phyloP scores from a whole-genome alignment of 2,329 filamentous ascomycete genomes.

The Penicillium sp. region DNA sequence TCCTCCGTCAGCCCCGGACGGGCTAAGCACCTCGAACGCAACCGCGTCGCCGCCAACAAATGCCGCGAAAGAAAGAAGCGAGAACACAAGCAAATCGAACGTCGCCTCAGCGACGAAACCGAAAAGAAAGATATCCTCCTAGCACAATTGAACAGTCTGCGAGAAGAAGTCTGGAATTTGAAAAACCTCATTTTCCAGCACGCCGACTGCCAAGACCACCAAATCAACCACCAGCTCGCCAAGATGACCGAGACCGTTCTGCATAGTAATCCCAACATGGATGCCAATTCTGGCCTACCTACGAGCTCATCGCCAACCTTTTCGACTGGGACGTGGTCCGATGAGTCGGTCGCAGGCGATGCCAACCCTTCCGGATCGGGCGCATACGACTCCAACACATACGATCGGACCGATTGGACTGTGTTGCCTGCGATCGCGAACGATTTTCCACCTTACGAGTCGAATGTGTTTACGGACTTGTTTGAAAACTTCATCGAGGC shows the following conservation, averaged over 20 bases:
- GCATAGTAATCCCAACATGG: neutral
- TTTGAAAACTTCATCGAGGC: constrained; percentile 9
- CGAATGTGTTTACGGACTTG: neutral
- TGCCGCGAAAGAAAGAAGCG: constrained; percentile 23
- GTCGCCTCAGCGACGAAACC: constrained; percentile 12
- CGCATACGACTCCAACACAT: neutral
- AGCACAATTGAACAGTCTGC: constrained; percentile 14
- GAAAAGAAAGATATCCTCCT: constrained; percentile 19
- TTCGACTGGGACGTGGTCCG: constrained; percentile 14
- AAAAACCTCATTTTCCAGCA: constrained; percentile 24
- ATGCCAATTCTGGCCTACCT: neutral
- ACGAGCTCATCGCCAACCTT: constrained; percentile 9
- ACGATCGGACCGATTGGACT: neutral
- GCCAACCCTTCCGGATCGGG: neutral
- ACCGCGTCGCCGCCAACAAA: constrained; percentile 25
- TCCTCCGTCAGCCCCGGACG: constrained; percentile 1
- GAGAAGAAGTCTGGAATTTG: constrained; percentile 21
- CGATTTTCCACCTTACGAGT: neutral
- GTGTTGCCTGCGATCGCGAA: neutral
- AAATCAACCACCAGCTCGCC: constrained; percentile 19
- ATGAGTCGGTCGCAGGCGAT: constrained; percentile 10
- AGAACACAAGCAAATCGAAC: constrained; percentile 20
- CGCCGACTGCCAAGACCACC: constrained; percentile 17
- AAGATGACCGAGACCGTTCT: constrained; percentile 15
- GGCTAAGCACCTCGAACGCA: constrained; percentile 23